Evolutionary conservation across 2,329 filamentous ascomycete species (phyloP), one percentile per base, ranked within the genome.

Genomic region (Claviceps citrina): DNA sequence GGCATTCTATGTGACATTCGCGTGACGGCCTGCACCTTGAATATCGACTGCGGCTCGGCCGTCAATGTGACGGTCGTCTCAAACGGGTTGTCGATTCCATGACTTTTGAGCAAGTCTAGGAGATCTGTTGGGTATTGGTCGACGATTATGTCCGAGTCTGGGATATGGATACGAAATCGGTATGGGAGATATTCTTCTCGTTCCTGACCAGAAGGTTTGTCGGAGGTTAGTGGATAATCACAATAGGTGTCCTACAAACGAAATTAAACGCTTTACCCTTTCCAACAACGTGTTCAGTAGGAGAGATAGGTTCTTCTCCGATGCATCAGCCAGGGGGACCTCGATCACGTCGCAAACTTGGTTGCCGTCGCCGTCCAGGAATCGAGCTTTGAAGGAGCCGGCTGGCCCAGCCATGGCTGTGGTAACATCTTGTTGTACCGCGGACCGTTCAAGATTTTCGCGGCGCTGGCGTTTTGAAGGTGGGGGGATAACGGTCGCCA

Each of bases 1-100:
- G 81, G 78, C 48, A 96, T 93, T 40, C 78, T 78, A 44, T 87
- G 83, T 6, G 87, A 82, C 64, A 91, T 89, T 59, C 91, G 74
- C 36, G 87, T 89, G 31, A 95, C 86, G 9, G 85, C 82, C 52
- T 91, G 86, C 19, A 96, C 91, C 52, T 81, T 79, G 67, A 95
- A 96, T 0, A 96, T 82, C 18, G 89, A 85, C 59, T 98, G 89
- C 0, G 91, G 89, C 52, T 78, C 73, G 32, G 75, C 74, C 28
- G 68, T 70, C 20, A 79, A 65, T 2, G 70, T 67, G 36, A 70
- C 57, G 0, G 64, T 68, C 5, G 61, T 70, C 53, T 76, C 73
- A 46, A 71, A 75, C 0, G 72, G 70, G 47, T 73, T 74, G 31
- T 67, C 64, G 42, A 76, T 66, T 41, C 71, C 70, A 64, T 76